phyloP scores from a whole-genome alignment of 345 rosid species.

The Ceriops decandra region DNA sequence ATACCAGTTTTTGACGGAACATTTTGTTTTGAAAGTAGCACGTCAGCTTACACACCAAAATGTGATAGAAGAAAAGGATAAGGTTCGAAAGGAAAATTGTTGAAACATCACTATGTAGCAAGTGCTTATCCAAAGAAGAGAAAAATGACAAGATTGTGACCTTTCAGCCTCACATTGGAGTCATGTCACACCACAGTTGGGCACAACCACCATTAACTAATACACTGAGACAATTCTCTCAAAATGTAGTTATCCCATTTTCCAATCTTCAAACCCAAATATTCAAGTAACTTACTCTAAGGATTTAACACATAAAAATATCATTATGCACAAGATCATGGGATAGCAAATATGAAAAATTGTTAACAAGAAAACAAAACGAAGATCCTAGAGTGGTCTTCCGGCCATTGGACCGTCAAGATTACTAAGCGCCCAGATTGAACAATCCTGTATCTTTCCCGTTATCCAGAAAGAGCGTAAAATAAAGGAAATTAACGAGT shows the following conservation, averaged over 20 bases:
- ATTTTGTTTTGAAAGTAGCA: background rate
- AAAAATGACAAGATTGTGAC: slow-evolving; percentile 2
- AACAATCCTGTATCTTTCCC: background rate
- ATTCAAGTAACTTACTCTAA: too few relatives aligned
- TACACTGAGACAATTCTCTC: background rate
- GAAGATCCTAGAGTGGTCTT: background rate
- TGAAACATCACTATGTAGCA: background rate
- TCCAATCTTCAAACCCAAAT: too few relatives aligned
- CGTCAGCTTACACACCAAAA: background rate
- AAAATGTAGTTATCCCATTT: too few relatives aligned
- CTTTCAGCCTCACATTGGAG: slow-evolving; percentile 4
- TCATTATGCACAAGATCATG: background rate
- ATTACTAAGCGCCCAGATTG: too few relatives aligned
- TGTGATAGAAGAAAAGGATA: background rate
- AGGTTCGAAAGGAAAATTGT: background rate
- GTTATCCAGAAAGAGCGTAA: slow-evolving; percentile 7
- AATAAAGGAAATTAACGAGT: background rate
- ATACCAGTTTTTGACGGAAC: background rate
- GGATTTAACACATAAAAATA: background rate
- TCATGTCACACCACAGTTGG: slow-evolving; percentile 1
- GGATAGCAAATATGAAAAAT: background rate
- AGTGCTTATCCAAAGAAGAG: slow-evolving; percentile 4
- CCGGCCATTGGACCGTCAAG: too few relatives aligned
- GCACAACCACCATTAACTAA: background rate
- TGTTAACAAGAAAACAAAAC: background rate